A percentile compares a stretch with the other conserved stretches of the same genome.
These are phyloP conservation scores for Neofusicoccum cordaticola DNA, from an alignment of 2,329 filamentous ascomycete species.

Conservation along the genomic window DNA sequence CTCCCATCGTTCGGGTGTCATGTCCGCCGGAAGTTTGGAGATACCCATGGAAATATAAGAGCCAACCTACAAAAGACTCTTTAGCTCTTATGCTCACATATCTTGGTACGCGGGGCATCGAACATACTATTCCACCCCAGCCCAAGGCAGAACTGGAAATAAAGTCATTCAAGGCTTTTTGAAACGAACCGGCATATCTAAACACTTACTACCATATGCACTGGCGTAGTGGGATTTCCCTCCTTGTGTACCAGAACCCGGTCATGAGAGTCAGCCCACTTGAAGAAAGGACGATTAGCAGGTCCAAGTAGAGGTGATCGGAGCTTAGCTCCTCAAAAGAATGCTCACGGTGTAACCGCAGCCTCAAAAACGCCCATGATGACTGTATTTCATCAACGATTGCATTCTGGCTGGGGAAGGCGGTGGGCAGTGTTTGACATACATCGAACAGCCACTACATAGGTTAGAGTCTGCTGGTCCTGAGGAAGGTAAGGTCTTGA, in stretches of 20 bases:
- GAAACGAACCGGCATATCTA: too few relatives aligned
- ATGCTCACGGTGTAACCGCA: slow-evolving; percentile 34
- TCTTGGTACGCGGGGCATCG: background rate
- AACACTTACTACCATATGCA: background rate
- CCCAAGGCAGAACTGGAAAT: background rate
- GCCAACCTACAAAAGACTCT: slow-evolving; percentile 32
- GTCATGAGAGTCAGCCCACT: background rate
- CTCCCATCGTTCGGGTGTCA: slow-evolving; percentile 32
- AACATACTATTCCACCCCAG: background rate
- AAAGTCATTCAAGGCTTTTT: too few relatives aligned
- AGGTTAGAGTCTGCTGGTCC: background rate
- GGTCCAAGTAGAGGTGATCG: too few relatives aligned
- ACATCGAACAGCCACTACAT: background rate
- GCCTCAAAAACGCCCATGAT: slow-evolving; percentile 36
- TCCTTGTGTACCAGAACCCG: background rate
- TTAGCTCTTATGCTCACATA: background rate
- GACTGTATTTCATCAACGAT: slow-evolving; percentile 21
- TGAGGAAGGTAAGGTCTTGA: too few relatives aligned
- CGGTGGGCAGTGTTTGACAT: background rate
- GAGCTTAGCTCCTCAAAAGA: slow-evolving; percentile 27
- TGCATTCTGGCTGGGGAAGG: background rate
- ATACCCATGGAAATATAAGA: slow-evolving; percentile 36
- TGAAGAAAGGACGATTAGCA: background rate
- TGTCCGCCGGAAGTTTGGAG: slow-evolving; percentile 26
- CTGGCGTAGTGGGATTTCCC: background rate